phyloP scores from a whole-genome alignment of 352 stramenopile genomes.

The Pythium coloratum region DNA sequence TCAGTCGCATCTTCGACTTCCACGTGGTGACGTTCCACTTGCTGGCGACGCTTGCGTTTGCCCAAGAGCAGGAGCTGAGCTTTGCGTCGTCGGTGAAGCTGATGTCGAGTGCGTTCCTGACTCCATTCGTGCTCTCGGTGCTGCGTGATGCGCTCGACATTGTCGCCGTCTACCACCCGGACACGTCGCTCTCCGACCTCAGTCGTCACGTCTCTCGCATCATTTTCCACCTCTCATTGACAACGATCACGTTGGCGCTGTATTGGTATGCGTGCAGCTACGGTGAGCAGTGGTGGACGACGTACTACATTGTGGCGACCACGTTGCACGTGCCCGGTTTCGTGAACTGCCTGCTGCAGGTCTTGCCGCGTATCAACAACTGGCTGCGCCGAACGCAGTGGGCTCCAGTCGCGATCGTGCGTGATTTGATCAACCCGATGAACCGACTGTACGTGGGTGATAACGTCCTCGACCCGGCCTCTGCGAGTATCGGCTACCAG shows the following conservation, averaged over 20 bases:
- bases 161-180: slow-evolving; percentile 66
- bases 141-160: slow-evolving; percentile 93
- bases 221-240: slow-evolving; percentile 61
- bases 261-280: slow-evolving; percentile 85
- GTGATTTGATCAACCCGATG: slow-evolving; percentile 91
- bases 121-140: slow-evolving; percentile 88
- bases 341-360: slow-evolving; percentile 75
- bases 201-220: slow-evolving; percentile 89
- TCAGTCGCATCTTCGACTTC: slow-evolving; percentile 97
- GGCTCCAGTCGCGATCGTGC: slow-evolving; percentile 60
- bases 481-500: slow-evolving; percentile 89
- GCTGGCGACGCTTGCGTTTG: slow-evolving; percentile 91
- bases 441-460: slow-evolving; percentile 97
- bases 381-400: slow-evolving; percentile 77
- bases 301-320: slow-evolving; percentile 56
- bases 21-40: slow-evolving; percentile 98
- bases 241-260: slow-evolving; percentile 60
- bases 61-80: slow-evolving; percentile 89
- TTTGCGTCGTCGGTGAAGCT: slow-evolving; percentile 80
- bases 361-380: slow-evolving; percentile 76
- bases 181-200: slow-evolving; percentile 49
- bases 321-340: slow-evolving; percentile 70
- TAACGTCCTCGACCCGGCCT: slow-evolving; percentile 94
- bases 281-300: slow-evolving; percentile 54
- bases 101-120: slow-evolving; percentile 92